Percentiles rank a stretch among this genome's conserved stretches.
These are phyloP conservation scores for Candida tropicalis DNA, from an alignment of 1,139 yeast species.

Conservation along the genomic window DNA sequence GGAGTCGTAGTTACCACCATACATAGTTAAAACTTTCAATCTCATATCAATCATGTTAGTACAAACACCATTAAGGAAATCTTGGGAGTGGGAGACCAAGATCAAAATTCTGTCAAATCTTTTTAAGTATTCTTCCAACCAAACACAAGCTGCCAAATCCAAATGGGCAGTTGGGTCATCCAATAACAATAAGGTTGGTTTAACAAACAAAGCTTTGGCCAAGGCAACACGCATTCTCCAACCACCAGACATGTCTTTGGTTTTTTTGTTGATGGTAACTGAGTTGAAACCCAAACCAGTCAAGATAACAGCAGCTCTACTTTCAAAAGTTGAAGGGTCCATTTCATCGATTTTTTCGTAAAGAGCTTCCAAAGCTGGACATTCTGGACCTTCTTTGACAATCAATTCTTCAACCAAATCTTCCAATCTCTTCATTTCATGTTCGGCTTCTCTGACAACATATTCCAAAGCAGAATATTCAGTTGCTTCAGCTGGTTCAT, in stretches of 20 bases:
- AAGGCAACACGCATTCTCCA: conserved; percentile 94
- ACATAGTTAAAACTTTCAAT: conserved; percentile 63
- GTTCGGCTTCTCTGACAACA: conserved; percentile 96
- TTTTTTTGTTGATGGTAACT: conserved; percentile 76
- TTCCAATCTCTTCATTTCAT: conserved; percentile 88
- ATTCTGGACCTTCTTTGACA: conserved; percentile 92
- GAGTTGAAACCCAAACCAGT: conserved; percentile 97
- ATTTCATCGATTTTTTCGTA: conserved; percentile 94
- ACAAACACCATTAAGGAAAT: conserved; percentile 99
- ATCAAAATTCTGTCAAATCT: conserved; percentile 92
- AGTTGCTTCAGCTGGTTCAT: conserved; percentile 96
- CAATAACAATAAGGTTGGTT: conserved; percentile 80
- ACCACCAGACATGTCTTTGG: conserved; percentile 99
- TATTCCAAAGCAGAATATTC: conserved; percentile 92
- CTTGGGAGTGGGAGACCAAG: conserved; percentile 97
- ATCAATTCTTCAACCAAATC: conserved; percentile 87
- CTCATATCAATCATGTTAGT: conserved; percentile 98
- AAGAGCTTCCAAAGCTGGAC: conserved; percentile 78
- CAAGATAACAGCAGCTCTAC: conserved; percentile 93
- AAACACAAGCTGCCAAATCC: conserved; percentile 99
- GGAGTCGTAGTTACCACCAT: conserved; percentile 99
- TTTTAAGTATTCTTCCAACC: conserved; percentile 98
- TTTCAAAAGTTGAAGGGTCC: conserved; percentile 96
- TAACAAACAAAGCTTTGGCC: conserved; percentile 84
- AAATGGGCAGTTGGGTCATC: conserved; percentile 99